These are phyloP conservation scores for Terana coerulea DNA, from an alignment of 768 basidiomycete species.

Conservation along the genomic window DNA sequence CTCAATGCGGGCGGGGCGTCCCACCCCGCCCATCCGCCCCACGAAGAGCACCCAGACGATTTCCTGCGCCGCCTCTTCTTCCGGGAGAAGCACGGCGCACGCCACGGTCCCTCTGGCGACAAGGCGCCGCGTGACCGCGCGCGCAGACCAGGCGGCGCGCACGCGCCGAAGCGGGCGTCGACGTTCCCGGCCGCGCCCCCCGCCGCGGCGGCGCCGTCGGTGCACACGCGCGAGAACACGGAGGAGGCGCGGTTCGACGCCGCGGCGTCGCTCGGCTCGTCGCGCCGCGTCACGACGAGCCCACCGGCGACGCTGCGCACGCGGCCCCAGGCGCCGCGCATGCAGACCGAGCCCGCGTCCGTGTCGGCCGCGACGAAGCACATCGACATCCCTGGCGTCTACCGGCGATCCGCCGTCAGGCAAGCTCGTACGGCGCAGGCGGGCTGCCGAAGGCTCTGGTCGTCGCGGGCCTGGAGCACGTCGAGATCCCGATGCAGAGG, in stretches of 20 bases:
- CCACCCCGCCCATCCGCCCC: constrained; percentile 16
- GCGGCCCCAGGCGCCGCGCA: constrained; percentile 13
- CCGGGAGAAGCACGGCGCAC: constrained; percentile 18
- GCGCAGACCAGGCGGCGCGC: constrained; percentile 3
- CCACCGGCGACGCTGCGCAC: constrained; percentile 22
- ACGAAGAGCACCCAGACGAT: constrained; percentile 17
- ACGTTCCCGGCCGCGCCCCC: constrained; percentile 1
- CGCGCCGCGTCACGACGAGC: constrained; percentile 14
- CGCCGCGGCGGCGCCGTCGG: neutral
- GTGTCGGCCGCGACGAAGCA: constrained; percentile 15
- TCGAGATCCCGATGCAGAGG: constrained; percentile 50
- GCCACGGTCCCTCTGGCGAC: constrained; percentile 13
- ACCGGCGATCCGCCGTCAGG: neutral
- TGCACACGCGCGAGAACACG: constrained; percentile 15
- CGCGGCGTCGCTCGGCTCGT: constrained; percentile 21
- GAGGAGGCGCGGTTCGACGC: constrained; percentile 20
- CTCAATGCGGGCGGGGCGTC: constrained; percentile 24
- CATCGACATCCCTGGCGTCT: constrained; percentile 8
- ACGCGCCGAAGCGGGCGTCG: constrained; percentile 16
- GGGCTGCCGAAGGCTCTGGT: constrained; percentile 61
- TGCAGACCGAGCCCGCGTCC: constrained; percentile 11
- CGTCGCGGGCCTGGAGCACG: constrained; percentile 66
- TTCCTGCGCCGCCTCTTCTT: constrained; percentile 24
- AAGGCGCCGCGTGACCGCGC: constrained; percentile 10
- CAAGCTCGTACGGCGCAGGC: neutral